phyloP scores from a whole-genome alignment of 108 stramenopile genomes.

The Cyclotella atomus region DNA sequence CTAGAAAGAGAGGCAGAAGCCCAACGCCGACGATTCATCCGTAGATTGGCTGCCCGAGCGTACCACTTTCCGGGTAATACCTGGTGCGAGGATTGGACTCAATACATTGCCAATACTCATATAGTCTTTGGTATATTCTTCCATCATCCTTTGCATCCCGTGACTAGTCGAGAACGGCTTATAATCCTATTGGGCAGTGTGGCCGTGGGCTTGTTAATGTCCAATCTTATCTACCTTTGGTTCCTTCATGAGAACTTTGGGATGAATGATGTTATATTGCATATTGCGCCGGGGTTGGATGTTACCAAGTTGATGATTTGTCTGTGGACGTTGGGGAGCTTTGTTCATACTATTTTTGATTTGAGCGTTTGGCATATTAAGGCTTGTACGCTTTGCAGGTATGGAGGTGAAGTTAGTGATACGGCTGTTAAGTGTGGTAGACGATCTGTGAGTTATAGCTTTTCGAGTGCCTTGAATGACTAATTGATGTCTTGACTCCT shows the following conservation, averaged over 20 bases:
- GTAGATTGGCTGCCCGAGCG: constrained; percentile 48
- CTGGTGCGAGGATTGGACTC: constrained; percentile 74
- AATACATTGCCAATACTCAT: constrained; percentile 79
- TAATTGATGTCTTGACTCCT: background rate
- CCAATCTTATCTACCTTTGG: constrained; percentile 72
- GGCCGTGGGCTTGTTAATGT: constrained; percentile 71
- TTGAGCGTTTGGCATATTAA: constrained; percentile 76
- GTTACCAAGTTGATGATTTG: constrained; percentile 66
- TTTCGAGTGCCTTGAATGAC: background rate
- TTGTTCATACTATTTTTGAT: constrained; percentile 68
- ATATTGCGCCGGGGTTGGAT: constrained; percentile 21
- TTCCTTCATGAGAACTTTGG: constrained; percentile 50
- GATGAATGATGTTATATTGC: constrained; percentile 31
- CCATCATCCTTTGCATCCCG: constrained; percentile 72
- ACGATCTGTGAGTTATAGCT: constrained; percentile 22
- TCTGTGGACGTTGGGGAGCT: constrained; percentile 82
- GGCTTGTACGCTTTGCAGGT: constrained; percentile 74
- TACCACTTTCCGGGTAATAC: constrained; percentile 72
- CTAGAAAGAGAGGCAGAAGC: constrained; percentile 42
- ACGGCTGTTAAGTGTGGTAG: constrained; percentile 27
- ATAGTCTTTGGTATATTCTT: constrained; percentile 78
- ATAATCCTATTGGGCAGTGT: constrained; percentile 65
- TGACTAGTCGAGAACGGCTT: constrained; percentile 56
- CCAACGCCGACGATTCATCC: constrained; percentile 35
- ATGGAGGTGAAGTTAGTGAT: constrained; percentile 38